Evolutionary conservation across 352 stramenopile species (phyloP).

Genomic region (Phytophthora kernoviae): DNA sequence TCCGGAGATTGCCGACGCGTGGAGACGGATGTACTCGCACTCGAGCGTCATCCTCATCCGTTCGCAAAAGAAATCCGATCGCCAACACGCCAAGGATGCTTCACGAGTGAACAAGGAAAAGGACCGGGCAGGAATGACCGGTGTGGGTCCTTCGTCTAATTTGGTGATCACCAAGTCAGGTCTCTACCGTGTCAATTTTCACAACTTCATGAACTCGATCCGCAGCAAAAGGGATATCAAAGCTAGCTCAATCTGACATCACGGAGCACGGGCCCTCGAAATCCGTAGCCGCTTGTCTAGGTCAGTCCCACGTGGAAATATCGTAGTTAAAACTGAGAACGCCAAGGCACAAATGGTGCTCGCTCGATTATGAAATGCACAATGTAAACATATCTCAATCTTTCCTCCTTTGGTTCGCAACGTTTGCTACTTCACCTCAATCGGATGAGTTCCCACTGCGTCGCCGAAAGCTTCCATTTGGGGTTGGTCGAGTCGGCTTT

Average conservation of each 20-base stretch:
- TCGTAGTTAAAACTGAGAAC: constrained; percentile 11
- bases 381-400: constrained; percentile 14
- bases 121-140: constrained; percentile 14
- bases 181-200: constrained; percentile 18
- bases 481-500: constrained; percentile 36
- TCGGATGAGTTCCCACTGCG: constrained; percentile 58
- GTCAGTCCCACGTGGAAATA: constrained; percentile 11
- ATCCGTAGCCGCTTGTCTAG: constrained; percentile 5
- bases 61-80: constrained; percentile 36
- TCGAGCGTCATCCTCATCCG: constrained; percentile 50
- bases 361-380: constrained; percentile 27
- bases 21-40: constrained; percentile 45
- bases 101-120: constrained; percentile 22
- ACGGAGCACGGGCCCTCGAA: neutral
- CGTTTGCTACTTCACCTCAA: constrained; percentile 15
- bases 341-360: constrained; percentile 11
- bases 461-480: constrained; percentile 34
- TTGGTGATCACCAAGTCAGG: constrained; percentile 27
- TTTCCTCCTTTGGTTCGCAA: neutral
- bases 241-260: constrained; percentile 22
- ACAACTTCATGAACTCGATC: constrained; percentile 29
- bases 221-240: constrained; percentile 29
- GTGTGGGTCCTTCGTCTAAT: constrained; percentile 21
- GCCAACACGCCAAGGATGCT: constrained; percentile 22
- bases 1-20: constrained; percentile 45